Percentiles rank a stretch among this genome's conserved stretches.
phyloP scores from a whole-genome alignment of 768 basidiomycete genomes.

The Kwoniella dejecticola region DNA sequence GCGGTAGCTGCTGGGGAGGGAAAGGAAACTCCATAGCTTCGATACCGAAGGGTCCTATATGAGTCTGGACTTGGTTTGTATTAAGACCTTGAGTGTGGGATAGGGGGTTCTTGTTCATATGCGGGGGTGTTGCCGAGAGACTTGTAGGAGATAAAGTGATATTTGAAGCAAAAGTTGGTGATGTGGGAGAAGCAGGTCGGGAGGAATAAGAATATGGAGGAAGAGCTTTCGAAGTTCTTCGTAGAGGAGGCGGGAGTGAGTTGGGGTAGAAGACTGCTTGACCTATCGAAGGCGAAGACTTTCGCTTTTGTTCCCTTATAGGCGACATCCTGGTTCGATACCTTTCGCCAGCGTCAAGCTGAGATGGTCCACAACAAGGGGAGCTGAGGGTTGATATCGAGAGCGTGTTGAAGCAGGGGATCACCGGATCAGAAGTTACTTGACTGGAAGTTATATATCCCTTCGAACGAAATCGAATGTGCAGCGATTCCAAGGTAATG shows the following conservation, averaged over 20 bases:
- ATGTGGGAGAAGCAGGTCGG: slow-evolving; percentile 8
- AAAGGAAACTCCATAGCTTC: slow-evolving; percentile 21
- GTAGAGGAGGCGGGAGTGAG: slow-evolving; percentile 20
- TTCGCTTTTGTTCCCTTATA: slow-evolving; percentile 12
- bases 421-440: too few relatives aligned
- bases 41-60: slow-evolving; percentile 10
- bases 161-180: background rate
- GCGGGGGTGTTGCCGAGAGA: slow-evolving; percentile 8
- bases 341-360: too few relatives aligned
- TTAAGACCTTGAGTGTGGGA: background rate
- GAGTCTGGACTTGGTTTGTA: background rate
- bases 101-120: background rate
- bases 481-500: too few relatives aligned
- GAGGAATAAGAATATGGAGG: slow-evolving; percentile 10
- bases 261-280: slow-evolving; percentile 36
- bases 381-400: too few relatives aligned
- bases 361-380: too few relatives aligned
- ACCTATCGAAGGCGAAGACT: slow-evolving; percentile 25
- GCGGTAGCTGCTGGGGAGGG: slow-evolving; percentile 1
- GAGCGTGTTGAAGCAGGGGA: too few relatives aligned
- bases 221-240: slow-evolving; percentile 8
- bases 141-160: background rate
- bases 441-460: too few relatives aligned
- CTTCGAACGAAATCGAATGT: too few relatives aligned
- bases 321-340: slow-evolving; percentile 18